Base-by-base conservation (phyloP, 371 early-diverging fungal genomes). In the Actinomortierella ambigua region DNA sequence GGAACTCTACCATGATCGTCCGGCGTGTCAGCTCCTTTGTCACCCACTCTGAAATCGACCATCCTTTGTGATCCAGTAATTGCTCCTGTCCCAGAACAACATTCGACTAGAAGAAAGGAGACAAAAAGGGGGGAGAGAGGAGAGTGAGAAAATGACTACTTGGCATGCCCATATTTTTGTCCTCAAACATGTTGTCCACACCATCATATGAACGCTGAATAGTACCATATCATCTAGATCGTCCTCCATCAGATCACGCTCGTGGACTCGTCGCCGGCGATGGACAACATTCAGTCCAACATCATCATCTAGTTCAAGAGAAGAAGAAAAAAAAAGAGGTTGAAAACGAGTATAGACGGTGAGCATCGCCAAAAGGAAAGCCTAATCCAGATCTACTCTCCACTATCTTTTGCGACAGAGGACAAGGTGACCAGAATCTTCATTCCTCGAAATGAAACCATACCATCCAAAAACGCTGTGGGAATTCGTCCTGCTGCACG, bases 1-100 rank as follows among this genome's bases (percentile, higher is more conserved):
- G 85, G 80, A 97, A 98, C 66, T 96, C 93, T 40, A 88, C 79
- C 63, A 86, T 86, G 55, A 97, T 93, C 18, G 92, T 88, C 59
- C 88, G 87, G 15, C 95, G 87, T 4, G 91, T 87, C 11, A 87
- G 83, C 61, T 91, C 91, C 80, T 90, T 85, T 22, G 76, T 79
- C 17, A 96, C 79, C 90, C 92, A 96, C 40, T 93, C 93, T 40
- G 83, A 79, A 46, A 96, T 85, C 0, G 93, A 55, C 51, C 62
- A 27, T 50, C 67, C 67, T 48, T 86, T 47, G 79, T 81, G 63
- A 65, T 82, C 62, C 75, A 81, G 50, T 81, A 77, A 28, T 77
- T 86, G 50, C 68, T 75, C 60, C 75, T 77, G 68, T 78, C 83
- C 42, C 71, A 82, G 55, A 81, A 63, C 26, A 76, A 77, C 85